phyloP scores from a whole-genome alignment of 208 protist genomes.

The Leishmania braziliensis region DNA sequence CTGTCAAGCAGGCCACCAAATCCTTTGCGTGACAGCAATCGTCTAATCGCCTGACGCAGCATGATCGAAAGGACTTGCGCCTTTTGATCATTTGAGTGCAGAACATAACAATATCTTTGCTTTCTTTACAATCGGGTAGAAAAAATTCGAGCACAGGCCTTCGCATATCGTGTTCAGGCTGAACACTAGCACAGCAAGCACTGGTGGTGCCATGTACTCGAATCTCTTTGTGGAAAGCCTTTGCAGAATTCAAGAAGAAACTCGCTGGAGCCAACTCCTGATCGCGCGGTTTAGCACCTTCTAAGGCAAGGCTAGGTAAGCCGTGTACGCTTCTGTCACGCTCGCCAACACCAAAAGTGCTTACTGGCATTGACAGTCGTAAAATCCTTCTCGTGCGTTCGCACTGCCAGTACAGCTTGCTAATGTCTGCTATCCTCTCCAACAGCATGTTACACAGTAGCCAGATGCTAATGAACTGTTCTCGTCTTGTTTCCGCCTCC shows the following conservation, averaged over 20 bases:
- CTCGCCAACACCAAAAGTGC: background rate
- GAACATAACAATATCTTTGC: constrained; percentile 1
- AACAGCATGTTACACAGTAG: constrained; percentile 4
- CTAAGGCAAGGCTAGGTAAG: background rate
- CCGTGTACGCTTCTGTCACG: background rate
- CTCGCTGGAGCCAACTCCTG: background rate
- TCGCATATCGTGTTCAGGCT: background rate
- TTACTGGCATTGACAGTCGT: background rate
- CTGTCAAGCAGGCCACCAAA: background rate
- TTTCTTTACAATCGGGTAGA: background rate
- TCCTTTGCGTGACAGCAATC: background rate
- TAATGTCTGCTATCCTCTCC: background rate
- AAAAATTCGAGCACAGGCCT: background rate
- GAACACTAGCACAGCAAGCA: background rate
- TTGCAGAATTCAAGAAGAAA: background rate
- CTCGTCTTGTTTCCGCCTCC: constrained; percentile 1
- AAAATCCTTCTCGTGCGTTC: background rate
- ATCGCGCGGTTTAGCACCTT: background rate
- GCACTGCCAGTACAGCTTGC: constrained; percentile 7
- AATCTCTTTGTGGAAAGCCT: background rate
- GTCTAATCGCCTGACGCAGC: constrained; percentile 19
- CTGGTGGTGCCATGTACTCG: background rate
- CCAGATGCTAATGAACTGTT: background rate
- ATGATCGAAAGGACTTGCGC: constrained; percentile 17
- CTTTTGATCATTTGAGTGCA: constrained; percentile 5